These are phyloP conservation scores for Alternaria ethzedia DNA, from an alignment of 2,329 filamentous ascomycete species.

Conservation along the genomic window DNA sequence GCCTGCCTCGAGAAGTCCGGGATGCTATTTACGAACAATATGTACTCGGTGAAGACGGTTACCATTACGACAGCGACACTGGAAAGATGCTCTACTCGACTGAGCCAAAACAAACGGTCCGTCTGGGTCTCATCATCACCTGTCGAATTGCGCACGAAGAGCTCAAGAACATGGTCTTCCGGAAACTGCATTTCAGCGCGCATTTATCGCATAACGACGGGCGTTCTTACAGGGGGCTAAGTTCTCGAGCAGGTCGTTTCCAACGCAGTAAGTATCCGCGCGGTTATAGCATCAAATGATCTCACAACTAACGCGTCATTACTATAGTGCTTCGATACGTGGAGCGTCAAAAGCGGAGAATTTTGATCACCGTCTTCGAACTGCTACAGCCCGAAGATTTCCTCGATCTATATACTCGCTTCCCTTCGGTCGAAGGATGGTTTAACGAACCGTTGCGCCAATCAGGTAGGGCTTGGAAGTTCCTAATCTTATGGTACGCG, in stretches of 20 bases:
- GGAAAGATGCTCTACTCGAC: not conserved
- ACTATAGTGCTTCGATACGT: too few species aligned
- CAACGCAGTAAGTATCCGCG: too few species aligned
- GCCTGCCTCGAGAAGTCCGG: not conserved
- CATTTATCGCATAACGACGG: accelerated
- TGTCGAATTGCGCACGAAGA: not conserved
- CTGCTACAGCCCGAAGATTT: too few species aligned
- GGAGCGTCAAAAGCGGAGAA: too few species aligned
- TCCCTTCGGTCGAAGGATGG: too few species aligned
- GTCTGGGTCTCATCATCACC: not conserved
- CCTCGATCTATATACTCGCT: too few species aligned
- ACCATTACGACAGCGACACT: not conserved
- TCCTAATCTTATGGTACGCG: too few species aligned
- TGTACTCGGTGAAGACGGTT: accelerated
- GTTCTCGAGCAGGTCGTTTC: not conserved
- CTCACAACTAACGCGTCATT: too few species aligned
- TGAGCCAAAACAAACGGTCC: not conserved
- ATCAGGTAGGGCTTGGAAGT: too few species aligned
- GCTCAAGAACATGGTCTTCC: not conserved
- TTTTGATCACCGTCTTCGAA: too few species aligned
- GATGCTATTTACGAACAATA: not conserved
- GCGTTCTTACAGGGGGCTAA: accelerated
- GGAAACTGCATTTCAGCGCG: accelerated
- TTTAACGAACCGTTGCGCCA: too few species aligned
- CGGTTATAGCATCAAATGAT: too few species aligned